Base-by-base conservation (phyloP, 371 early-diverging fungal genomes). In the Apophysomyces ossiformis region DNA sequence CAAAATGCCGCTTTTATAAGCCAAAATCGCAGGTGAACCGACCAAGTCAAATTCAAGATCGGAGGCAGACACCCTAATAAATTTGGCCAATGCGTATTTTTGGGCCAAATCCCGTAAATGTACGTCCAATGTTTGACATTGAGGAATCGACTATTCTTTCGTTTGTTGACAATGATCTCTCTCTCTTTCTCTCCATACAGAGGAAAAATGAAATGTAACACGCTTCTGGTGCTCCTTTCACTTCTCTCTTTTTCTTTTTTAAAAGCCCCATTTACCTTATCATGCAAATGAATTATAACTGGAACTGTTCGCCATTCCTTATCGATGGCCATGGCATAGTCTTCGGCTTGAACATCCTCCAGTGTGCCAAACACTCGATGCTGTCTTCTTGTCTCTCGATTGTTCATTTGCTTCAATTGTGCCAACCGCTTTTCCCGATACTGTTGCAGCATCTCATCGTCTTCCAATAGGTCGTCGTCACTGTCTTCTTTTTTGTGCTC, bases 1-100 rank as follows among this genome's bases (percentile, higher is more conserved):
- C 21, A 86, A 69, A 8, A 71, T 58, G 11, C 84, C 84, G 60
- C 73, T 69, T 64, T 76, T 74, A 71, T 86, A 86, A 39, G 69
- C 81, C 37, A 86, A 62, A 39, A 86, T 71, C n/a, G 84, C 79
- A 57, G 86, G 84, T 43, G 84, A 79, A 35, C 76, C 86, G 26
- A 83, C 77, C 15, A 80, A 67, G 71, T 86, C 86, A 62, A 86
- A 86, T 2, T 80, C 79, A 2, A 79, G 61, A 18, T 84, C 82
- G 18, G 56, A n/a, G 7, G 84, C 84, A n/a, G 77, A 74, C 13
- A 84, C 75, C 16, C 83, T 67, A 13, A 86, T 68, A 57, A 86
- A 84, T 59, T 83, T 83, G 57, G 83, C 84, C 26, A 76, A 43
- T 44, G 74, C 67, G 65, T 81, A 86, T 67, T 80, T 84, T 36